Evolutionary conservation across 2,329 filamentous ascomycete species (phyloP).

Genomic region (Tolypocladium ophioglossoides): DNA sequence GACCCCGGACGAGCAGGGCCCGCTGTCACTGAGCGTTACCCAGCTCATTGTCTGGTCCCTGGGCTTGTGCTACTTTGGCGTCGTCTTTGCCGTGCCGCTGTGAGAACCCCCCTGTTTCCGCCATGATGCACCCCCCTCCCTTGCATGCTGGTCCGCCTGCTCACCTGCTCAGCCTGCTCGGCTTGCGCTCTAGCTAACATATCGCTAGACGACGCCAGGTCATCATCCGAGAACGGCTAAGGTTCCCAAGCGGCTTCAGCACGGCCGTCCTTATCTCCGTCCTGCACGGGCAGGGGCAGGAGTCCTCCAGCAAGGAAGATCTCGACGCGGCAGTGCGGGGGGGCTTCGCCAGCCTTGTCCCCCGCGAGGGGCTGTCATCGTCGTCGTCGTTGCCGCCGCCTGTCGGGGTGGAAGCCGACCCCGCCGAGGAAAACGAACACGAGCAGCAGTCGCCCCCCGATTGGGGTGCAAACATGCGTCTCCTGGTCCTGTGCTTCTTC

Average conservation of each 20-base stretch:
- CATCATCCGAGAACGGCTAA: conserved; percentile 83
- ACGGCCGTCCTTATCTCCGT: conserved; percentile 90
- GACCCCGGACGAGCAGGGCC: conserved; percentile 65
- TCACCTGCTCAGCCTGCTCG: neutral
- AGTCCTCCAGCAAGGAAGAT: conserved; percentile 20
- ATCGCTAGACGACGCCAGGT: conserved; percentile 61
- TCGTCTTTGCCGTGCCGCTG: conserved; percentile 90
- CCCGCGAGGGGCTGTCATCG: conserved; percentile 13
- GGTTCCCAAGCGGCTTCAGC: conserved; percentile 91
- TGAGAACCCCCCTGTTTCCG: conserved; percentile 18
- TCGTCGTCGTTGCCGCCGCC: neutral
- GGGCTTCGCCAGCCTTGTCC: conserved; percentile 32
- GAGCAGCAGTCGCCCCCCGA: conserved; percentile 21
- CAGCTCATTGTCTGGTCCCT: conserved; percentile 84
- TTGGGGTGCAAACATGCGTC: conserved; percentile 38
- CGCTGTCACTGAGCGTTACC: conserved; percentile 59
- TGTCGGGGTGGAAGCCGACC: conserved; percentile 12
- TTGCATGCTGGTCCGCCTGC: too few relatives aligned
- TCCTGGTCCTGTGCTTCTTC: conserved; percentile 46
- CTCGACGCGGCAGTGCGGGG: conserved; percentile 25
- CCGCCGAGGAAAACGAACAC: conserved; percentile 16
- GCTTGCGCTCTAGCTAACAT: neutral
- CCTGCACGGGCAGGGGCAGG: conserved; percentile 54
- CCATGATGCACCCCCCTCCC: too few relatives aligned
- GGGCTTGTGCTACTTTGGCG: conserved; percentile 91